These are phyloP conservation scores for Syzygium oleosum DNA, from an alignment of 345 rosid species.

Conservation along the genomic window DNA sequence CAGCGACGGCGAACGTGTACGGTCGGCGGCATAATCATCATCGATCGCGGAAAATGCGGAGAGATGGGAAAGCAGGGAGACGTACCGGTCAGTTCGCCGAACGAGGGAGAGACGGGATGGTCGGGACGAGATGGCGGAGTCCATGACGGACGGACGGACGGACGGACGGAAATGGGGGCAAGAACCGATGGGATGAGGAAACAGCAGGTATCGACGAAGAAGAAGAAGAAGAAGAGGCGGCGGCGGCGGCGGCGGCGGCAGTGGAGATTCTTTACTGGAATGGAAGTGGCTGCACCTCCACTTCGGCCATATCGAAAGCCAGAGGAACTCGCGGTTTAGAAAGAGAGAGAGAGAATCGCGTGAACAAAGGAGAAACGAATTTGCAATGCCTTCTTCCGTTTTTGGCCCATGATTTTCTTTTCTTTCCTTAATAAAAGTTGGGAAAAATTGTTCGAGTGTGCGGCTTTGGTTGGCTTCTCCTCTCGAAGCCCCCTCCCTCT, in stretches of 20 bases:
- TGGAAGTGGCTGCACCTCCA: not conserved
- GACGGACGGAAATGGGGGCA: not conserved
- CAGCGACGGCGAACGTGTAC: not conserved
- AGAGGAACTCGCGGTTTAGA: not conserved
- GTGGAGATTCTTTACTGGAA: not conserved
- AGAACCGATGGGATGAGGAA: not conserved
- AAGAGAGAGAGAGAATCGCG: not conserved
- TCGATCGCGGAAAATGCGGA: not conserved
- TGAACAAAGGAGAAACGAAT: slow-evolving; percentile 1
- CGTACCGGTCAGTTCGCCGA: not conserved
- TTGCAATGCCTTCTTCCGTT: not conserved
- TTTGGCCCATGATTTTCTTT: not conserved
- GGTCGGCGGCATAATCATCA: not conserved
- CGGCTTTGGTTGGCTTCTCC: rapidly evolving
- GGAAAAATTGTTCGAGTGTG: rapidly evolving
- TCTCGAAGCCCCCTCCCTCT: not conserved
- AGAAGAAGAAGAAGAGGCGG: not conserved
- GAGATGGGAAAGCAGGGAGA: not conserved
- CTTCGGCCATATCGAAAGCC: not conserved
- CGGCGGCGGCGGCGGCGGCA: not conserved
- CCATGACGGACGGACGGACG: not conserved
- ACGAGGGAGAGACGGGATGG: not conserved
- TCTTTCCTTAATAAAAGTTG: not conserved
- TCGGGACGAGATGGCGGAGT: not conserved
- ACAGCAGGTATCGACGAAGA: not conserved